phyloP scores from a whole-genome alignment of 2,329 filamentous ascomycete species.

The Fusarium compactum region DNA sequence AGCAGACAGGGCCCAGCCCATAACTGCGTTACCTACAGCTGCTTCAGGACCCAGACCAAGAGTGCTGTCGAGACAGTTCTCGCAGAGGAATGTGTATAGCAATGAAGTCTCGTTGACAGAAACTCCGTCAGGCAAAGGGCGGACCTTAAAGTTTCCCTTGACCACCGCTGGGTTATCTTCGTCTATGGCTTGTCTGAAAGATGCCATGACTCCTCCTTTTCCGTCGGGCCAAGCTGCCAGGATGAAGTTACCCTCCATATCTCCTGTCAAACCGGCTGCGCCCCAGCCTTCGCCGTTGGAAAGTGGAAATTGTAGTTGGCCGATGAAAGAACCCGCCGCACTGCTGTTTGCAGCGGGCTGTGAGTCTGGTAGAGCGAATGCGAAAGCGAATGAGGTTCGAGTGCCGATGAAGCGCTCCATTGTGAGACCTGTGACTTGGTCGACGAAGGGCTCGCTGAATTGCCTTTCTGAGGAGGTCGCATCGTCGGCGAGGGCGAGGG shows the following conservation, averaged over 20 bases:
- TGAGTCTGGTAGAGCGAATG: background rate
- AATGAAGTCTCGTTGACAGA: conserved; percentile 6
- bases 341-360: background rate
- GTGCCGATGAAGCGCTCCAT: conserved; percentile 13
- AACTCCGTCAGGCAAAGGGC: conserved; percentile 6
- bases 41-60: background rate
- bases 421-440: conserved; percentile 20
- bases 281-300: conserved; percentile 5
- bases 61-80: conserved; percentile 10
- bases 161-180: conserved; percentile 6
- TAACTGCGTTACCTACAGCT: conserved; percentile 5
- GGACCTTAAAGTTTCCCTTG: conserved; percentile 10
- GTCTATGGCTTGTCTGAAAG: conserved; percentile 14
- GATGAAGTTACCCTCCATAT: conserved; percentile 23
- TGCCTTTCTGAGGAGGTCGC: background rate
- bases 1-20: conserved; percentile 8
- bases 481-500: conserved; percentile 1
- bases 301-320: background rate
- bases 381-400: background rate
- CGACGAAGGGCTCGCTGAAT: background rate
- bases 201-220: conserved; percentile 20
- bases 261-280: conserved; percentile 9
- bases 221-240: conserved; percentile 10
- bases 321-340: conserved; percentile 4
- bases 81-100: conserved; percentile 12